Evolutionary conservation across 192 early-diverging fungal genomes (phyloP).

Genomic region (Mortierella antarctica): DNA sequence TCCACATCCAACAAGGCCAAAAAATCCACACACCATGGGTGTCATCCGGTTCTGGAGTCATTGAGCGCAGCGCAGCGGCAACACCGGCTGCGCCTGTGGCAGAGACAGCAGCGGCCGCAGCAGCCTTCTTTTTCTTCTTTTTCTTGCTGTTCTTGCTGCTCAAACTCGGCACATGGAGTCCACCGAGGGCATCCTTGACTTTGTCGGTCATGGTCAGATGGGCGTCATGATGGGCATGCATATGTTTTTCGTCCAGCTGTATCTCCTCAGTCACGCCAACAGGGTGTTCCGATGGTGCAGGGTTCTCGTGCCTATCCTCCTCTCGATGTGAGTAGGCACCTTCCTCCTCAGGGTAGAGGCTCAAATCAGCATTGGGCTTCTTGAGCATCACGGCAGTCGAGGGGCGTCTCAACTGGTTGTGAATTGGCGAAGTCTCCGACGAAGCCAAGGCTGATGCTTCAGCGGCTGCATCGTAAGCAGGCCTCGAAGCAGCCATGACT

Average conservation of each 20-base stretch:
- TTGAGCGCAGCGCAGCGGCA: background rate
- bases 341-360: slow-evolving; percentile 20
- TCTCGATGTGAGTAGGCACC: slow-evolving; percentile 14
- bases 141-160: background rate
- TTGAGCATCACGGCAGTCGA: slow-evolving; percentile 2
- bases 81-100: background rate
- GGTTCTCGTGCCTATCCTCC: slow-evolving; percentile 8
- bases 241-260: background rate
- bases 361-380: background rate
- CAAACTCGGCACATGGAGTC: slow-evolving; percentile 1
- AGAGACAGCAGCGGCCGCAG: background rate
- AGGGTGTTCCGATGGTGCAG: background rate
- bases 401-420: background rate
- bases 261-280: background rate
- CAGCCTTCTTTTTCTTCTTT: background rate
- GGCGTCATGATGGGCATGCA: slow-evolving; percentile 1
- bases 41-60: background rate
- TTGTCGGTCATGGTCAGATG: slow-evolving; percentile 3
- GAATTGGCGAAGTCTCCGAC: background rate
- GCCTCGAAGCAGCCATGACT: background rate
- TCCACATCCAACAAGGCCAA: background rate
- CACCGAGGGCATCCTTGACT: slow-evolving; percentile 6
- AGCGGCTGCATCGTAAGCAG: background rate
- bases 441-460: background rate
- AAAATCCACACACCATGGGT: background rate